Percentiles rank a stretch among this genome's conserved stretches.
Evolutionary conservation across 1,284 basidiomycete species (phyloP).

Genomic region (Rhodofomes roseus): DNA sequence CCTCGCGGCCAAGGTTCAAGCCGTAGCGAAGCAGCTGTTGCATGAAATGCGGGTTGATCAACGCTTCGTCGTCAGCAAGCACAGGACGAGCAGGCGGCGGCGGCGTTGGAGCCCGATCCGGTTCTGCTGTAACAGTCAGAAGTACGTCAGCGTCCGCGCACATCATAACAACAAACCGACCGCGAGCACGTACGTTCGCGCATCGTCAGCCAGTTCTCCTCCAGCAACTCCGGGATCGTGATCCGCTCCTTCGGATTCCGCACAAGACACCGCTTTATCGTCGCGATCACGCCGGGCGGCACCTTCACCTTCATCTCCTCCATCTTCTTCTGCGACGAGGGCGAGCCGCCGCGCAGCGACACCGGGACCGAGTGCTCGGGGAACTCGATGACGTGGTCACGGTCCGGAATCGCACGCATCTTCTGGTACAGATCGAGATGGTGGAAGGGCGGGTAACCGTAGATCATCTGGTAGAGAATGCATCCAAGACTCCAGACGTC

Average conservation of each 20-base stretch:
- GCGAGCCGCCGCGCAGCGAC: conserved; percentile 25
- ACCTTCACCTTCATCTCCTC: conserved; percentile 65
- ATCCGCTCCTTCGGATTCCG: conserved; percentile 75
- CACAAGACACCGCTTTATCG: conserved; percentile 72
- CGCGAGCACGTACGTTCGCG: conserved; percentile 41
- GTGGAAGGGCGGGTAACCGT: conserved; percentile 91
- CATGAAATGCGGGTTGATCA: conserved; percentile 77
- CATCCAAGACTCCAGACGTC: conserved; percentile 98
- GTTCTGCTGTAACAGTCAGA: neutral
- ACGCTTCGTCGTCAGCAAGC: conserved; percentile 53
- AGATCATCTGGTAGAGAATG: conserved; percentile 98
- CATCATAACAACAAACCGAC: neutral
- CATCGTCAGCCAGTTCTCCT: conserved; percentile 65
- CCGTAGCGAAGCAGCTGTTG: conserved; percentile 64
- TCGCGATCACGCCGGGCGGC: conserved; percentile 63
- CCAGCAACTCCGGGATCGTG: conserved; percentile 75
- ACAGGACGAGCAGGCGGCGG: conserved; percentile 26
- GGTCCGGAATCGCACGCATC: conserved; percentile 85
- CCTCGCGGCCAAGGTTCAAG: conserved; percentile 47
- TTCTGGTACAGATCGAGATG: conserved; percentile 81
- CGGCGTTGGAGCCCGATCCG: neutral
- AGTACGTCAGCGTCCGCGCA: neutral
- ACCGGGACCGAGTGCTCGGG: conserved; percentile 62
- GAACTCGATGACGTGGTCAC: conserved; percentile 69
- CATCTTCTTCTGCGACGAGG: conserved; percentile 41